phyloP scores from a whole-genome alignment of 805 yeast species.

The Candida saitoana region DNA sequence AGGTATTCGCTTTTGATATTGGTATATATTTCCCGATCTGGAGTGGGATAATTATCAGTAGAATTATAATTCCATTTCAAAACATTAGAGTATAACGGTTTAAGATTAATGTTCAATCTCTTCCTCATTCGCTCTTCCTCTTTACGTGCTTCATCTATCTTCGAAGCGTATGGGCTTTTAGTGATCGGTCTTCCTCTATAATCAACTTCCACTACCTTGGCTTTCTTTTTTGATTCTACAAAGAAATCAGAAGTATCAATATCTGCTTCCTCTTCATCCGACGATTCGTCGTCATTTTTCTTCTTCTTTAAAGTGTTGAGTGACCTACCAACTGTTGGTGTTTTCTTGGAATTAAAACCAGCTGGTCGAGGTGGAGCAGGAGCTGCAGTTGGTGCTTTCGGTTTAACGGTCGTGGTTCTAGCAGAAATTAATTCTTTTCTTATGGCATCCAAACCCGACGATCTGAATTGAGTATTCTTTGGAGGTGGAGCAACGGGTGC shows the following conservation, averaged over 20 bases:
- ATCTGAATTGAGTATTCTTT: constrained; percentile 20
- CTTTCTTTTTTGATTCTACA: constrained; percentile 28
- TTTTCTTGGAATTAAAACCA: constrained; percentile 43
- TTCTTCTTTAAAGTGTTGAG: constrained; percentile 30
- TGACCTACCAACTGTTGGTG: constrained; percentile 30
- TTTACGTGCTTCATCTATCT: constrained; percentile 33
- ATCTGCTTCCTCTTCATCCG: constrained; percentile 33
- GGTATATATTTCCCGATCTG: constrained; percentile 36
- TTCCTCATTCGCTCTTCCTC: constrained; percentile 77
- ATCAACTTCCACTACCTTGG: constrained; percentile 40
- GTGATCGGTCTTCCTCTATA: constrained; percentile 38
- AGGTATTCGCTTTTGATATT: constrained; percentile 54
- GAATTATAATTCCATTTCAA: constrained; percentile 73
- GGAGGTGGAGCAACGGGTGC: constrained; percentile 37
- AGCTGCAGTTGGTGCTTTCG: constrained; percentile 11
- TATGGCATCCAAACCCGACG: constrained; percentile 31
- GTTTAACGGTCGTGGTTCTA: constrained; percentile 21
- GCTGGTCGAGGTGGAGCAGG: constrained; percentile 54
- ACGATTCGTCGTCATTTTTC: constrained; percentile 25
- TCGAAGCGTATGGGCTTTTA: constrained; percentile 20
- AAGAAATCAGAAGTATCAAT: constrained; percentile 40
- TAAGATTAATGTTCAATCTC: constrained; percentile 72
- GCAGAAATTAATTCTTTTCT: constrained; percentile 26
- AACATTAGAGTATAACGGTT: constrained; percentile 66
- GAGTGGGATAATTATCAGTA: constrained; percentile 56